Percentiles rank a stretch among this genome's conserved stretches.
phyloP scores from a whole-genome alignment of 768 basidiomycete species.

The Wakefieldia striispora region DNA sequence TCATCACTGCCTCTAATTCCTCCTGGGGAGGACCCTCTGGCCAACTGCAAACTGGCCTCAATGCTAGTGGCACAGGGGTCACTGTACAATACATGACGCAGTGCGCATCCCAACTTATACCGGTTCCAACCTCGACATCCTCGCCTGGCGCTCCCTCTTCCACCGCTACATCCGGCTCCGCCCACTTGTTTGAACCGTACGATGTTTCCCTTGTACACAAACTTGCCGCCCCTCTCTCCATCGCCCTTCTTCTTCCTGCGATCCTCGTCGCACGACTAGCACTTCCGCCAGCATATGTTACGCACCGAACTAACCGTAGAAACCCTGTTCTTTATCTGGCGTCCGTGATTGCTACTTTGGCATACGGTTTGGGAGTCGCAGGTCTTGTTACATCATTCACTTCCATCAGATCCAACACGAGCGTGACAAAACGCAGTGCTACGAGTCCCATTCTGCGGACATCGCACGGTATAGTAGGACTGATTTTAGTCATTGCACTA shows the following conservation, averaged over 20 bases:
- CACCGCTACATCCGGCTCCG: constrained; percentile 19
- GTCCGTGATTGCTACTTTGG: constrained; percentile 40
- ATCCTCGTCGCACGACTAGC: constrained; percentile 43
- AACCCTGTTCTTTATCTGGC: constrained; percentile 35
- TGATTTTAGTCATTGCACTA: constrained; percentile 60
- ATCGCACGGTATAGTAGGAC: constrained; percentile 60
- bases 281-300: constrained; percentile 33
- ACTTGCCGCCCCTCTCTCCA: constrained; percentile 46
- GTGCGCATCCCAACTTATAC: constrained; percentile 49
- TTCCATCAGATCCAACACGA: constrained; percentile 38
- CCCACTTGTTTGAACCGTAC: constrained; percentile 30
- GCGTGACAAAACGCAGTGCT: constrained; percentile 32
- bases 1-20: constrained; percentile 51
- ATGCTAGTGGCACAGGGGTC: constrained; percentile 70
- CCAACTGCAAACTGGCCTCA: constrained; percentile 54
- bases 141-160: constrained; percentile 12
- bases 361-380: constrained; percentile 60
- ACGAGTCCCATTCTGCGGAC: constrained; percentile 47
- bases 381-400: constrained; percentile 66
- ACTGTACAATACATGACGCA: constrained; percentile 53
- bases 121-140: constrained; percentile 24
- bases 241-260: constrained; percentile 43
- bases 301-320: constrained; percentile 20
- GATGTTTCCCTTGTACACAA: constrained; percentile 48
- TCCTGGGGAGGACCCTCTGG: constrained; percentile 72